phyloP scores from a whole-genome alignment of 2,329 filamentous ascomycete genomes.

The Volutella citrinella region DNA sequence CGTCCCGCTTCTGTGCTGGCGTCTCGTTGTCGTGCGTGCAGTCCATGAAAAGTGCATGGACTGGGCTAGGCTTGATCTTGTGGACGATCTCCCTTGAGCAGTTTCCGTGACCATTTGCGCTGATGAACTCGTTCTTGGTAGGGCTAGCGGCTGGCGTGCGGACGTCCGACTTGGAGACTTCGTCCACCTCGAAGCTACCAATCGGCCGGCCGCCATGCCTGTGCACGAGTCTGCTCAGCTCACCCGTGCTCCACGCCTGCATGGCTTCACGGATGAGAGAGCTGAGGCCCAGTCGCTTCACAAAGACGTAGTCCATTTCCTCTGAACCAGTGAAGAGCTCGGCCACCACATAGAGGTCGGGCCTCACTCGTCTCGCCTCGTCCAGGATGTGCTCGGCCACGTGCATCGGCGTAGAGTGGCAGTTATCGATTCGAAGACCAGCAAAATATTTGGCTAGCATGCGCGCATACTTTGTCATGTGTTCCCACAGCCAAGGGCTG shows the following conservation, averaged over 20 bases:
- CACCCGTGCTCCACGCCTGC: constrained; percentile 95
- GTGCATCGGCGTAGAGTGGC: constrained; percentile 90
- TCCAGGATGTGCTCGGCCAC: constrained; percentile 95
- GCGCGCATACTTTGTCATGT: constrained; percentile 90
- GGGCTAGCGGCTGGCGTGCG: constrained; percentile 30
- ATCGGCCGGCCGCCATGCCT: constrained; percentile 91
- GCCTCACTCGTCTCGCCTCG: constrained; percentile 82
- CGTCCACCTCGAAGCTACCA: constrained; percentile 94
- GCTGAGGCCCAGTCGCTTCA: constrained; percentile 86
- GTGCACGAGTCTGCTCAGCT: constrained; percentile 90
- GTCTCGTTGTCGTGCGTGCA: constrained; percentile 99
- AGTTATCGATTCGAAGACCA: constrained; percentile 96
- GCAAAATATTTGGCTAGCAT: constrained; percentile 93
- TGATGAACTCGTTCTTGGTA: constrained; percentile 21
- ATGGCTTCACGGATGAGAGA: constrained; percentile 94
- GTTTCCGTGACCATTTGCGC: constrained; percentile 27
- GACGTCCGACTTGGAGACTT: constrained; percentile 64
- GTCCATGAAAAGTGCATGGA: constrained; percentile 97
- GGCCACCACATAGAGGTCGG: constrained; percentile 86
- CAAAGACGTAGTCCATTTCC: constrained; percentile 93
- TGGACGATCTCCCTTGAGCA: constrained; percentile 65
- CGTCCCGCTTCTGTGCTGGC: constrained; percentile 91
- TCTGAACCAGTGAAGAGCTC: constrained; percentile 96
- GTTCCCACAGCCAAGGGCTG: constrained; percentile 91
- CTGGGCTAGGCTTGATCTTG: constrained; percentile 79